A percentile compares a stretch with the other conserved stretches of the same genome.
Evolutionary conservation across 352 stramenopile genomes (phyloP).

Genomic region (Pseudoperonospora humuli): DNA sequence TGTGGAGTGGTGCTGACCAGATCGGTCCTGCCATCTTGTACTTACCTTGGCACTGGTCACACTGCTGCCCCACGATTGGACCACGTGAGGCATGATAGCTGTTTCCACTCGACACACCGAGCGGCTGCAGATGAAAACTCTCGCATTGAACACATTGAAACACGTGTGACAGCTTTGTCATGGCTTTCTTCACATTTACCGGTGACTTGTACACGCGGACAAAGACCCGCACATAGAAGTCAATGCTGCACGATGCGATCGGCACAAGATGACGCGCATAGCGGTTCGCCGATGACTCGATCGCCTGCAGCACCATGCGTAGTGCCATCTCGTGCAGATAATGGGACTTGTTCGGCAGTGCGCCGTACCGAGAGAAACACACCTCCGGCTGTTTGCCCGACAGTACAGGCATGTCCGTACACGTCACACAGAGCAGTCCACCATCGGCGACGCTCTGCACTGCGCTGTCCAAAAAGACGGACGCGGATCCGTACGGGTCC

Average conservation of each 20-base stretch:
- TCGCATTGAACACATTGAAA: conserved; percentile 93
- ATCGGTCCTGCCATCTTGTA: conserved; percentile 94
- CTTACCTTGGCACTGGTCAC: conserved; percentile 76
- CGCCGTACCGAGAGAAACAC: conserved; percentile 84
- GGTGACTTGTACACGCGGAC: conserved; percentile 97
- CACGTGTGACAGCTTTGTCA: conserved; percentile 86
- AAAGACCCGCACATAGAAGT: conserved; percentile 99
- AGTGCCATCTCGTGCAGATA: conserved; percentile 86
- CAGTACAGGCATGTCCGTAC: conserved; percentile 96
- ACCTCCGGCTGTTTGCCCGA: conserved; percentile 85
- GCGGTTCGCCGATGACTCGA: conserved; percentile 91
- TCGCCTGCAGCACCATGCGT: conserved; percentile 91
- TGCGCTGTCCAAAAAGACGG: conserved; percentile 97
- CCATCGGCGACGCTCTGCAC: conserved; percentile 92
- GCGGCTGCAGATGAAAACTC: conserved; percentile 94
- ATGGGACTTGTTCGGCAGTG: conserved; percentile 81
- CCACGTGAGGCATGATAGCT: conserved; percentile 76
- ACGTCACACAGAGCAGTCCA: conserved; percentile 98
- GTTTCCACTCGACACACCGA: conserved; percentile 85
- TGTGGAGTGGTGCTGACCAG: conserved; percentile 95
- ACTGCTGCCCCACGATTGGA: conserved; percentile 58
- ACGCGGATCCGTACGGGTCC: conserved; percentile 98
- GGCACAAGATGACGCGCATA: conserved; percentile 97
- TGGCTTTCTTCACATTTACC: conserved; percentile 90
- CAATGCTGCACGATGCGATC: conserved; percentile 96